Evolutionary conservation across 371 early-diverging fungal species (phyloP).

Genomic region (Dichotomocladium elegans): DNA sequence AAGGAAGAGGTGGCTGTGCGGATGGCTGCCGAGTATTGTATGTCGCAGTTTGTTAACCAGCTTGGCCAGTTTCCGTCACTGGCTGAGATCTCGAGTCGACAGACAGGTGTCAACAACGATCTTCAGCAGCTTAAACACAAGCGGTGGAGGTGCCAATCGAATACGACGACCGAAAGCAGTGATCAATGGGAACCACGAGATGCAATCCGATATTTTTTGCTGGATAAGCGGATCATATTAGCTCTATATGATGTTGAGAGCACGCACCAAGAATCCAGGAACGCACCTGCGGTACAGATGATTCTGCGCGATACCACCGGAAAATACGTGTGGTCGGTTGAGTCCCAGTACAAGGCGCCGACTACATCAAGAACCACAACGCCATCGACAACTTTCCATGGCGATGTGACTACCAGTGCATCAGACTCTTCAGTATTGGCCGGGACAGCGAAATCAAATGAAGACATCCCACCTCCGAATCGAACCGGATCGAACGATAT

Average conservation of each 20-base stretch:
- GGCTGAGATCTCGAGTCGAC: constrained; percentile 52
- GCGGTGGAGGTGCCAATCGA: constrained; percentile 1
- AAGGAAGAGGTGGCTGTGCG: constrained; percentile 59
- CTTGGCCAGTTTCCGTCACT: constrained; percentile 65
- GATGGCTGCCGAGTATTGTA: constrained; percentile 71
- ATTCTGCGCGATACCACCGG: constrained; percentile 71
- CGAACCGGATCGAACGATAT: no score
- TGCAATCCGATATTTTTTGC: constrained; percentile 62
- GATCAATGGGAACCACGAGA: constrained; percentile 15
- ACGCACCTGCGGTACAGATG: constrained; percentile 43
- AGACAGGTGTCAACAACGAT: constrained; percentile 60
- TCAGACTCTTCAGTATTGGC: background rate
- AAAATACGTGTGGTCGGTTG: constrained; percentile 65
- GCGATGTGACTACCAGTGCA: background rate
- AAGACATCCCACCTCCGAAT: no score
- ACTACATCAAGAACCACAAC: background rate
- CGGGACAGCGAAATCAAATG: no score
- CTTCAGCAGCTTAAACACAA: constrained; percentile 17
- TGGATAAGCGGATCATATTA: constrained; percentile 63
- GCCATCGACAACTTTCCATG: constrained; percentile 2
- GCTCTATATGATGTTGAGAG: constrained; percentile 37
- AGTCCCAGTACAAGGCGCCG: constrained; percentile 46
- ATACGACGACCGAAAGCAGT: constrained; percentile 4
- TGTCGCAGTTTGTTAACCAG: constrained; percentile 68
- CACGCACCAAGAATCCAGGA: background rate